Evolutionary conservation across 1,284 basidiomycete species (phyloP), one percentile per base, ranked within the genome.

Genomic region (Cyathus olla): DNA sequence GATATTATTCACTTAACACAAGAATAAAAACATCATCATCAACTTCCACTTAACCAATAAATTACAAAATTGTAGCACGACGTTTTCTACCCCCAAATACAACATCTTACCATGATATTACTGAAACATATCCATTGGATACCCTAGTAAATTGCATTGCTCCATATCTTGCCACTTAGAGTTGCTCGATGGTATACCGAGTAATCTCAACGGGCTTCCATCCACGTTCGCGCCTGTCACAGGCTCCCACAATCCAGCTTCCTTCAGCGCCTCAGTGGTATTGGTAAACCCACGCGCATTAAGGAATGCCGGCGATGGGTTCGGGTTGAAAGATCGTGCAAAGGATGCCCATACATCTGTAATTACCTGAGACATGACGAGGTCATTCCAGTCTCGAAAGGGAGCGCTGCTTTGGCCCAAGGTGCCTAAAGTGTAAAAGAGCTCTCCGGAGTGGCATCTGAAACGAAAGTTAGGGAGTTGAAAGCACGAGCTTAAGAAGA

Each of bases 361-460:
- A 40, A 64, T 70, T 4, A 74, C 64, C 54, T 76, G 73, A 13
- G 67, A 65, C 26, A 76, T 63, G 2, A 71, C 57, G 2, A 76
- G 66, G 61, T 77, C 75, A 47, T 70, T 60, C 44, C 59, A 59
- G 56, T 76, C 75, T 19, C 76, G 68, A 70, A 76, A 75, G 0
- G 75, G 73, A 5, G 55, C 58, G 9, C 59, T 60, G 35, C 62
- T 60, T 49, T 68, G 67, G 1, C 64, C 69, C 4, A 70, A 44
- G 8, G 61, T 69, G 11, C 66, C 67, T 51, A 67, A 67, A 55
- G 71, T 72, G 59, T 75, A 76, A 59, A 71, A 68, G 2, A 79
- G 62, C 35, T 79, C 77, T 19, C 76, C 74, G 0, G 73, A 74
- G 54, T 78, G 77, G 51, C 77, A 79, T 44, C 67, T 75, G 61